Conservation (phyloP, 768 basidiomycete species). For the Phlegmacium glaucopus region DNA sequence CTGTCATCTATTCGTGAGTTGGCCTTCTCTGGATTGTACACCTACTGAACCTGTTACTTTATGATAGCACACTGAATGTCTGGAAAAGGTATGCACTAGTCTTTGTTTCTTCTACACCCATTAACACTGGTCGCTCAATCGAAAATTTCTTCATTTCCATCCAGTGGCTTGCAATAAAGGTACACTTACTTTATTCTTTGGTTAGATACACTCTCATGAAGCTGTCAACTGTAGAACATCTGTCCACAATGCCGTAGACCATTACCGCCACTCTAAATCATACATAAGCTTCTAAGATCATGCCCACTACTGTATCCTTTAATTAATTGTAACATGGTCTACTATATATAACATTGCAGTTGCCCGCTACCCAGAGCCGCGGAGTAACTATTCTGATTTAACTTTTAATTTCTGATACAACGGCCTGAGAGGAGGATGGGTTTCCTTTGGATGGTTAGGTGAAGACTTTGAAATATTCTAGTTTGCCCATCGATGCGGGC, state of each 20-base stretch:
- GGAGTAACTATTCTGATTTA: too few species aligned
- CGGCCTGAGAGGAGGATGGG: too few species aligned
- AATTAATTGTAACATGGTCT: background rate
- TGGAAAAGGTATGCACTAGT: constrained; percentile 58
- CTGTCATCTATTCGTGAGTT: constrained; percentile 81
- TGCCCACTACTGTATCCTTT: background rate
- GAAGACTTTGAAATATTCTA: too few species aligned
- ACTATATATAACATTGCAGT: too few species aligned
- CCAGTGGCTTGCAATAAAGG: constrained; percentile 78
- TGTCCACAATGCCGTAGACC: constrained; percentile 90
- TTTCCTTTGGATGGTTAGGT: too few species aligned
- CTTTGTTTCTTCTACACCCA: background rate
- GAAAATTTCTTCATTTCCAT: background rate
- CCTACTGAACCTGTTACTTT: background rate
- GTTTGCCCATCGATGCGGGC: too few species aligned
- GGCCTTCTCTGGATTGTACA: background rate
- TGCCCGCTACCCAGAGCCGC: too few species aligned
- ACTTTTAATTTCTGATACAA: too few species aligned
- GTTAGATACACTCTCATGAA: background rate
- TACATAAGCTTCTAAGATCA: background rate
- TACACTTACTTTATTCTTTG: constrained; percentile 16
- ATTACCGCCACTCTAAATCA: constrained; percentile 66
- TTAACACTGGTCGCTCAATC: constrained; percentile 8
- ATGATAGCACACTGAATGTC: constrained; percentile 76
- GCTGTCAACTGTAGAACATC: constrained; percentile 55